These are phyloP conservation scores for Ceratocystis colombiana DNA, from an alignment of 2,329 filamentous ascomycete genomes.

Conservation along the genomic window DNA sequence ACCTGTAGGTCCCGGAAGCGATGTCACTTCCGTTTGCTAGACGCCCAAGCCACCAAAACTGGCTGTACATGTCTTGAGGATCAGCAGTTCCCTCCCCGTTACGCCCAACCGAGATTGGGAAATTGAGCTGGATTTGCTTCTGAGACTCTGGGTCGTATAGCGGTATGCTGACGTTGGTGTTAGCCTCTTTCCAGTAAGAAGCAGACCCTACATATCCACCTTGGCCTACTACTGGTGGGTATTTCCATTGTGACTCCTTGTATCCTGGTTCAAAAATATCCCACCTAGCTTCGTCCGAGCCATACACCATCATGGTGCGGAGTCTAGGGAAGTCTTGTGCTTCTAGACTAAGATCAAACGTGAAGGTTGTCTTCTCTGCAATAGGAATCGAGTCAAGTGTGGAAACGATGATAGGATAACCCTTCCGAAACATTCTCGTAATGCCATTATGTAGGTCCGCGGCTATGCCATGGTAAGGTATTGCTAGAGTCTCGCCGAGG, in stretches of 20 bases:
- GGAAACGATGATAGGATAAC: conserved; percentile 11
- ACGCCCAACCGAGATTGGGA: conserved; percentile 26
- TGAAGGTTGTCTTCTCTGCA: conserved; percentile 25
- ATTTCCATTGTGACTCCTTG: conserved; percentile 35
- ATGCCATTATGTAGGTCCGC: conserved; percentile 18
- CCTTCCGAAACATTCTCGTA: conserved; percentile 11
- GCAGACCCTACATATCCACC: conserved; percentile 37
- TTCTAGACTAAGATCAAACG: conserved; percentile 22
- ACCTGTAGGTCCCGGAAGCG: conserved; percentile 29
- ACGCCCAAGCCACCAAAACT: conserved; percentile 30
- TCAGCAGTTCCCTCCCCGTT: conserved; percentile 21
- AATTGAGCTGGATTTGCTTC: conserved; percentile 29
- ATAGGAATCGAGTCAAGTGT: conserved; percentile 4
- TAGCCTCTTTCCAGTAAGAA: conserved; percentile 26
- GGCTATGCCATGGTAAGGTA: conserved; percentile 34
- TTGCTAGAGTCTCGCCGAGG: conserved; percentile 35
- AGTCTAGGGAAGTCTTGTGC: conserved; percentile 27
- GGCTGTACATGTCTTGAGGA: conserved; percentile 15
- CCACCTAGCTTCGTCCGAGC: conserved; percentile 33
- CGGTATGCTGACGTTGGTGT: conserved; percentile 20
- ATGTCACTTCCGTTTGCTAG: conserved; percentile 30
- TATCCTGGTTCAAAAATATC: conserved; percentile 36
- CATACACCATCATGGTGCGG: conserved; percentile 30
- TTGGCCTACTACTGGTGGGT: conserved; percentile 35
- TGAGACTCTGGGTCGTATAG: conserved; percentile 28